phyloP scores from a whole-genome alignment of 441 rosid species.

The Adansonia madagascariensis region DNA sequence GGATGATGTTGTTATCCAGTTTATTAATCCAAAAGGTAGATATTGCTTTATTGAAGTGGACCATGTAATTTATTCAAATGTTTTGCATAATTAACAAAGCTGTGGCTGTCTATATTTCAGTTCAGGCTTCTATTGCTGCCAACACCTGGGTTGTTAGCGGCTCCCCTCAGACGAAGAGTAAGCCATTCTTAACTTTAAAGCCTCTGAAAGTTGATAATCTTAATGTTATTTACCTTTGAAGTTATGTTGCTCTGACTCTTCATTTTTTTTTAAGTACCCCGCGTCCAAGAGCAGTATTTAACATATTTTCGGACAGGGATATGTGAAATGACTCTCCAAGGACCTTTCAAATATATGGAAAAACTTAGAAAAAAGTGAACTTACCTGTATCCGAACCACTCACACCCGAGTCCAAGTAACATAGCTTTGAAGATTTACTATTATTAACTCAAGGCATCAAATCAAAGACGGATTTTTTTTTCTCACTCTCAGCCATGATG shows the following conservation, averaged over 20 bases:
- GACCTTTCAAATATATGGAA: too few species aligned
- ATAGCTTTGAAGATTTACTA: background rate
- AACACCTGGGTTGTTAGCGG: conserved; percentile 70
- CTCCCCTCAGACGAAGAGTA: conserved; percentile 42
- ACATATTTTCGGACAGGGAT: too few species aligned
- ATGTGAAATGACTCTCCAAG: too few species aligned
- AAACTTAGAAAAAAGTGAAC: too few species aligned
- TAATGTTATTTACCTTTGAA: too few species aligned
- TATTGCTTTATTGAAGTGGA: background rate
- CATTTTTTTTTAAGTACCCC: too few species aligned
- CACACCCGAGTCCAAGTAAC: too few species aligned
- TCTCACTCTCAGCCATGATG: background rate
- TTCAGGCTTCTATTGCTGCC: conserved; percentile 88
- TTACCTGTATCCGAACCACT: too few species aligned
- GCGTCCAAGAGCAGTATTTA: too few species aligned
- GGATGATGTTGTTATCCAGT: conserved; percentile 89
- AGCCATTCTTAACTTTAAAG: conserved; percentile 4
- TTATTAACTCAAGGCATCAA: background rate
- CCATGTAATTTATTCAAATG: background rate
- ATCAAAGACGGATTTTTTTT: background rate
- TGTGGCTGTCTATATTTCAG: conserved; percentile 39
- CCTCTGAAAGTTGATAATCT: background rate
- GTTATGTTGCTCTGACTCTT: too few species aligned
- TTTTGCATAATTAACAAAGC: background rate
- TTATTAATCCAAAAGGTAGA: conserved; percentile 73